Base-by-base conservation (phyloP, 371 early-diverging fungal species). In the Actinomortierella ambigua region DNA sequence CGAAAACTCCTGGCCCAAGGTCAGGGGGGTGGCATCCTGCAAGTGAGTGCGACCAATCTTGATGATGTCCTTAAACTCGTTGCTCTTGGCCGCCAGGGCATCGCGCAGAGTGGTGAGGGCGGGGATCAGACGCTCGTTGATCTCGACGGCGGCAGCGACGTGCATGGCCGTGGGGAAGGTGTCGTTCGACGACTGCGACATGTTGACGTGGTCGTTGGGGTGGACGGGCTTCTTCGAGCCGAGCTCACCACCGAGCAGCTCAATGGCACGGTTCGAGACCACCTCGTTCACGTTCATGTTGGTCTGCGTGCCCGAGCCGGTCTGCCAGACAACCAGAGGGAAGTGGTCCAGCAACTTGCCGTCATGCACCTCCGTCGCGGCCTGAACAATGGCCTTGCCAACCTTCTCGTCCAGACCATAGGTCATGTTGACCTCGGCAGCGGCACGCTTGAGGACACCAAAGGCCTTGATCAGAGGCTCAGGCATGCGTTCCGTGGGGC, bases 141-240 rank as follows among this genome's bases (percentile, higher is more conserved):
- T 85, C 71, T 95, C 93, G 15, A 87, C 70, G 41, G 88, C 94
- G 40, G 95, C 95, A 27, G 95, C 88, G 59, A 98, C 88, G 82
- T 97, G 97, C 98, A 98, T 98, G 53, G 95, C 97, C n/a, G 97
- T 97, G 41, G 98, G 98, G 85, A 98, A 98, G 44, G 96, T 93
- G 76, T 97, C 98, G 67, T 97, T 97, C 44, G 95, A 95, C 17
- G 96, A 96, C 81, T 97, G 97, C 66, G 90, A 88, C 88, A 92
- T 95, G 86, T 98, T 98, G 73, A 97, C 96, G 61, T 96, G 96
- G 77, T 98, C 98, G 81, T 98, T 97, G 55, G 98, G 98, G 79
- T 97, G 98, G 26, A 97, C 95, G 7, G 95, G 96, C 57, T 80
- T 87, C 85, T 96, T 94, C 80, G 85, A 85, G 39, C 98, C 98